These are phyloP conservation scores for Dictyostelium capitatum DNA, from an alignment of 78 protist species.

Conservation along the genomic window DNA sequence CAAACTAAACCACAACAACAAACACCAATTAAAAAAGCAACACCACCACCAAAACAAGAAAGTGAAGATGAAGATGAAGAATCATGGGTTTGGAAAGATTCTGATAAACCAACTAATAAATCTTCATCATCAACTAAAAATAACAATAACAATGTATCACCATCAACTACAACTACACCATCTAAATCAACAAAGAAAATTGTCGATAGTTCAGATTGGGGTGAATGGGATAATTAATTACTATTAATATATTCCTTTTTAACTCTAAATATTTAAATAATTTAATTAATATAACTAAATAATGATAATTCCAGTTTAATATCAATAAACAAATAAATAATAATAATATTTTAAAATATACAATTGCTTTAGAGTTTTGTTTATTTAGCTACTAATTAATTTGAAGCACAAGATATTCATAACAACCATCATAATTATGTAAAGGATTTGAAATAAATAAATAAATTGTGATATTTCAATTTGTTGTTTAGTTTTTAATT, in stretches of 20 bases:
- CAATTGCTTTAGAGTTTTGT: too few relatives aligned
- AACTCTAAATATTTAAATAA: background rate
- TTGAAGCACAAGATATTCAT: too few relatives aligned
- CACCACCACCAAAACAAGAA: slow-evolving; percentile 2
- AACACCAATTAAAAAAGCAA: background rate
- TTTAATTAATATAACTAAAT: too few relatives aligned
- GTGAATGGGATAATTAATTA: slow-evolving; percentile 7
- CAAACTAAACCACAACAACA: background rate
- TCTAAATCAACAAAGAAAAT: slow-evolving; percentile 17
- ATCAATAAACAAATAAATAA: too few relatives aligned
- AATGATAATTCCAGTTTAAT: too few relatives aligned
- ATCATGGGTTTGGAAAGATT: slow-evolving; percentile 60
- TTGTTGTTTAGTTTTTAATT: too few relatives aligned
- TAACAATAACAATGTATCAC: background rate
- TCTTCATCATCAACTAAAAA: background rate
- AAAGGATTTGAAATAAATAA: too few relatives aligned
- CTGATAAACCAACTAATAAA: background rate
- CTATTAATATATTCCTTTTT: background rate
- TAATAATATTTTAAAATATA: too few relatives aligned
- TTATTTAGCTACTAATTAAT: too few relatives aligned
- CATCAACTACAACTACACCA: slow-evolving; percentile 16
- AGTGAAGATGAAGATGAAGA: slow-evolving; percentile 29
- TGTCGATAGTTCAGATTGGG: slow-evolving; percentile 1
- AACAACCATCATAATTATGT: too few relatives aligned
- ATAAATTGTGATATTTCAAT: too few relatives aligned